Conservation (phyloP, 2,329 filamentous ascomycete species). For the Blastomyces silverae region DNA sequence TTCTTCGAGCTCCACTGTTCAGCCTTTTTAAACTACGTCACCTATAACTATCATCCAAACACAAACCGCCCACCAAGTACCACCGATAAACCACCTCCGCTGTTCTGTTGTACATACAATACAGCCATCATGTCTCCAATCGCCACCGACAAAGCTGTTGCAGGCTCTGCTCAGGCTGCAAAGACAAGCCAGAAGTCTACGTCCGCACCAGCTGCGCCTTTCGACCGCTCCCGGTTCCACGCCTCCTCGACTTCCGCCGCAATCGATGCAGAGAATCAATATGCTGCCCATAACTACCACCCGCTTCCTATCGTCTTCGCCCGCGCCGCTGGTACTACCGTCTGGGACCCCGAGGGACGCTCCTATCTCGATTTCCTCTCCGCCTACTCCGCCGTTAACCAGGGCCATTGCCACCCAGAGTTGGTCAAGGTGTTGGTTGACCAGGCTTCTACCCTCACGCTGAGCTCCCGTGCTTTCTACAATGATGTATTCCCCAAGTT, state of each 20-base stretch:
- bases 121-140: constrained; percentile 23
- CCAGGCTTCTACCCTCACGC: constrained; percentile 80
- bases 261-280: constrained; percentile 72
- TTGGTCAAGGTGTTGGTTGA: constrained; percentile 83
- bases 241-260: constrained; percentile 70
- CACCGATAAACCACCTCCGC: background rate
- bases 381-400: constrained; percentile 95
- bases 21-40: background rate
- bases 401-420: constrained; percentile 96
- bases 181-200: constrained; percentile 34
- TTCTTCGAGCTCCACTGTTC: background rate
- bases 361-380: constrained; percentile 98
- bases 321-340: constrained; percentile 72
- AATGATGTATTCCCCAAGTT: constrained; percentile 97
- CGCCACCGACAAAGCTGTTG: constrained; percentile 24
- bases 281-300: constrained; percentile 97
- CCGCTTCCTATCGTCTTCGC: constrained; percentile 91
- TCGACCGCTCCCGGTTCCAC: constrained; percentile 54
- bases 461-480: constrained; percentile 93
- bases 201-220: constrained; percentile 31
- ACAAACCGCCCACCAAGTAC: background rate
- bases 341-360: constrained; percentile 95
- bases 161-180: constrained; percentile 18
- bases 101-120: no score
- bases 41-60: background rate